Evolutionary conservation across 176 grass and related monocot species (phyloP), one percentile per base, ranked within the genome.

Genomic region (Cenchrus fungigraminus): DNA sequence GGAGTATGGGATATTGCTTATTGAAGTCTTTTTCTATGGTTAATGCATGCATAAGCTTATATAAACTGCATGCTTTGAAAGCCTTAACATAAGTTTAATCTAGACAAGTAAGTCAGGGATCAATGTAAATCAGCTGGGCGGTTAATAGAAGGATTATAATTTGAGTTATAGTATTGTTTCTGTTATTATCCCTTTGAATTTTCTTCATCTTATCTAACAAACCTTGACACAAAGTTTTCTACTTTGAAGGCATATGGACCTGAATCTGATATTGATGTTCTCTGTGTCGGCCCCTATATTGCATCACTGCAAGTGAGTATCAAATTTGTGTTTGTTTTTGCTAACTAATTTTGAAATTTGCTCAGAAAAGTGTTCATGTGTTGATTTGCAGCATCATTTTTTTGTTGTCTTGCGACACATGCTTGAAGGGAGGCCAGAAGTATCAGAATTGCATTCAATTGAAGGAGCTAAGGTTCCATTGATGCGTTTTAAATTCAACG

Each of bases 401-500:
- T 94, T 94, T 14, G 34, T 80, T 67, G 74, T 90, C 46, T 82
- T 94, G 78, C 68, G 82, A 59, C 64, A 87, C 79, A 90, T 92
- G 74, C 85, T 94, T 79, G 84, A 94, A 77, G 79, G 47, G 50
- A 91, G 68, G 73, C 49, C 78, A 81, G 85, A 94, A 90, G 82
- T 92, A 71, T 90, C 90, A 37, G 90, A 92, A 57, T 63, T 90
- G 66, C 87, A 86, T 66, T 90, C 84, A 61, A 88, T 94, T 79
- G 79, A 91, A 86, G 84, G 74, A 77, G 92, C 92, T 67, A 94
- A 89, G 83, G 92, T 94, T 85, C 92, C 92, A 17, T 91, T 94
- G 84, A 94, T 94, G 87, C 87, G 87, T 83, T 94, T 94, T 77
- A 91, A 94, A 86, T 87, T 94, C 74, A 94, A 91, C 25, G 87